Evolutionary conservation across 345 rosid species (phyloP).

Genomic region (Euphorbia peplus): DNA sequence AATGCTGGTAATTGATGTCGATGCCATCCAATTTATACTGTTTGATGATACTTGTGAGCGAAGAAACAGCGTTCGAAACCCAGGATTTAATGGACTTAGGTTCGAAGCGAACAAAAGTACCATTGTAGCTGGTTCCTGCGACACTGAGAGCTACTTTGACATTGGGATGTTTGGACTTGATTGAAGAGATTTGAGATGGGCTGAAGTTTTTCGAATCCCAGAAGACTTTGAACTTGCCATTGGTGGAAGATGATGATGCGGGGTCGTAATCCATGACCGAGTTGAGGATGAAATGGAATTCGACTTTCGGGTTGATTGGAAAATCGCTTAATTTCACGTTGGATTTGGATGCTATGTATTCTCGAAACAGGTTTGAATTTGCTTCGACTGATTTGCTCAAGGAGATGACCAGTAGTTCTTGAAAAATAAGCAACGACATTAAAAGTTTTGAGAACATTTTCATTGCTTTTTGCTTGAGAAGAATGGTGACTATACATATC

Average conservation of each 20-base stretch:
- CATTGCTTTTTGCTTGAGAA: not conserved
- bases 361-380: constrained; percentile 10
- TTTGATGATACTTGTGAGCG: constrained; percentile 9
- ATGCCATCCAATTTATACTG: constrained; percentile 12
- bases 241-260: constrained; percentile 5
- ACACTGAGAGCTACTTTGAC: constrained; percentile 11
- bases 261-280: constrained; percentile 13
- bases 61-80: constrained; percentile 20
- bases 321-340: not conserved
- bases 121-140: not conserved
- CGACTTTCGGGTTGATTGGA: constrained; percentile 3
- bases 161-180: constrained; percentile 3
- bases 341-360: constrained; percentile 8
- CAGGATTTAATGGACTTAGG: constrained; percentile 8
- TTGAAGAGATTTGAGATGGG: constrained; percentile 11
- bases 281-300: constrained; percentile 15
- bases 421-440: constrained; percentile 1
- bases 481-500: no score
- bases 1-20: constrained; percentile 17
- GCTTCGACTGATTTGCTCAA: not conserved
- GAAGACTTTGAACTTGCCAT: constrained; percentile 15
- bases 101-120: not conserved
- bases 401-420: not conserved
- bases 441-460: not conserved
- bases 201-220: constrained; percentile 13